Conservation (phyloP, 2,329 filamentous ascomycete species). For the Xylaria hypoxylon region DNA sequence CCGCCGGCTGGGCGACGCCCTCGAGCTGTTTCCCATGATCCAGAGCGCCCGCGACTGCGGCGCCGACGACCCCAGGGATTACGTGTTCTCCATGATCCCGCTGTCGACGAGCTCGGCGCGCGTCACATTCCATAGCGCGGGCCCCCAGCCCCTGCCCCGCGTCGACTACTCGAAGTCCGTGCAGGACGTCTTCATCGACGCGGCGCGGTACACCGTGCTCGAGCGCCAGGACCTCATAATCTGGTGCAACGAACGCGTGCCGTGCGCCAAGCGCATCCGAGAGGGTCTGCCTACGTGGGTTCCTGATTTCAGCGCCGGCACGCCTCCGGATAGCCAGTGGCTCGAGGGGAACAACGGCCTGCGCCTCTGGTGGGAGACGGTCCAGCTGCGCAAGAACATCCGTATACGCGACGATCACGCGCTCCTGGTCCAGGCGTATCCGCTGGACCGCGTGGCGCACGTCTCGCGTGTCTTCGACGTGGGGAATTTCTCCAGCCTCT, state of each 20-base stretch:
- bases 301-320: conserved; percentile 39
- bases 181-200: conserved; percentile 41
- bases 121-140: conserved; percentile 30
- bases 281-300: conserved; percentile 44
- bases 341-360: conserved; percentile 19
- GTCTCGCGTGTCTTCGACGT: too few relatives aligned
- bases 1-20: conserved; percentile 35
- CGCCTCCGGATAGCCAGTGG: conserved; percentile 2
- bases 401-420: too few relatives aligned
- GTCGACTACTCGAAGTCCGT: conserved; percentile 42
- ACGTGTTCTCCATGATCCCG: conserved; percentile 42
- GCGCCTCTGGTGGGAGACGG: conserved; percentile 41
- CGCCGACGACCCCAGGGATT: conserved; percentile 39
- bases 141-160: conserved; percentile 39
- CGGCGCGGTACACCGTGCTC: conserved; percentile 41
- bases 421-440: too few relatives aligned
- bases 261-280: conserved; percentile 36
- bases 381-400: too few relatives aligned
- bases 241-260: conserved; percentile 40
- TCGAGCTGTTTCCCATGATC: conserved; percentile 45
- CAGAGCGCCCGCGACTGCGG: conserved; percentile 41
- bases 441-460: too few relatives aligned
- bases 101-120: conserved; percentile 41
- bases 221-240: conserved; percentile 44
- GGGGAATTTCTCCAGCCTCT: too few relatives aligned